Base-by-base conservation (phyloP, 2,329 filamentous ascomycete genomes). In the Atkinsonella hypoxylon region DNA sequence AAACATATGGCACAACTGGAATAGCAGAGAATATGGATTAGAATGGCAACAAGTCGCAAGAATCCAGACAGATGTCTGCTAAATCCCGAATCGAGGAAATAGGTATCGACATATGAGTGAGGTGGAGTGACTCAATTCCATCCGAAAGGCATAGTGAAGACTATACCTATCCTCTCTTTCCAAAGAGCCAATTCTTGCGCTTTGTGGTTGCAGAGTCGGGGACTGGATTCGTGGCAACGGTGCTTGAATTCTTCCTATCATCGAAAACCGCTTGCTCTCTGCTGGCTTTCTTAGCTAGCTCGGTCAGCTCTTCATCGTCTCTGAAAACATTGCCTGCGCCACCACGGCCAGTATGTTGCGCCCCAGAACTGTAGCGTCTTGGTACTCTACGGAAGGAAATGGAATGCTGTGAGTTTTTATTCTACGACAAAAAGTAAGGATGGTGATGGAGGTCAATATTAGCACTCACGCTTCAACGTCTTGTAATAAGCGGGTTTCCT, bases 401-500 rank as follows among this genome's bases (percentile, higher is more conserved):
- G 26, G 8, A 26, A 32, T 56, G 62, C 39, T 42, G 30, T 48
- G 26, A 49, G 38, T 17, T 4, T 15, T 15, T 41, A n/a, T 20
- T 7, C 39, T 41, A 12, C 34, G 34, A 36, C 4, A 4, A 36
- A 10, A 15, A 6, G 15, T 36, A 26, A 8, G 34, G 31, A n/a
- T 12, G 30, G 44, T 18, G 32, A 10, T 12, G 9, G 45, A 12
- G 34, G 6, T 30, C 15, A 15, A 32, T 6, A 22, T 6, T 30
- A 9, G 47, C 26, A 72, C 78, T 63, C 69, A 82, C 79, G 81
- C 79, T 53, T 83, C 81, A 54, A 96, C 87, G 61, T 96, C 90
- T 67, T 97, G 91, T 41, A 82, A 82, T 50, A 81, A 75, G 55
- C 90, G 84, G 36, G 90, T 88, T 63, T 87, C 81, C 41, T 74